Evolutionary conservation across 1,284 basidiomycete species (phyloP).

Genomic region (Flammula alnicola): DNA sequence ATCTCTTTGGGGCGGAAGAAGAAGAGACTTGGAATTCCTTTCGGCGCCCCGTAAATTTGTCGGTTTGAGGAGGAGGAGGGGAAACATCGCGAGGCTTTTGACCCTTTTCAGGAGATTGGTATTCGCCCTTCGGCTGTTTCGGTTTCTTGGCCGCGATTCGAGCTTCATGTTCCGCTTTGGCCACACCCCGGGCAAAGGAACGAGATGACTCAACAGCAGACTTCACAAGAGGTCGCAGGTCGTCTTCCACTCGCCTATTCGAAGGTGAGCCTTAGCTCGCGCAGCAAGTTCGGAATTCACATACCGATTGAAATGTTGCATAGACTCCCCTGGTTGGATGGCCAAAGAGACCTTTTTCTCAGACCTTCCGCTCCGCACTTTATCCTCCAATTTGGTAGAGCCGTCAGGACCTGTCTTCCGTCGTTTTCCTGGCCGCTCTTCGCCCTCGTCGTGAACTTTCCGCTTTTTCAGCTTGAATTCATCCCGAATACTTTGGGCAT

Average conservation of each 20-base stretch:
- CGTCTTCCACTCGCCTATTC: conserved; percentile 74
- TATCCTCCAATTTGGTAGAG: conserved; percentile 24
- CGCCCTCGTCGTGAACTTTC: conserved; percentile 40
- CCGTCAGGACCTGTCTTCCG: conserved; percentile 40
- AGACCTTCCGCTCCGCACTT: no score
- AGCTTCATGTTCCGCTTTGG: conserved; percentile 45
- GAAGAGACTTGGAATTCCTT: conserved; percentile 62
- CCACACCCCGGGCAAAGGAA: conserved; percentile 49
- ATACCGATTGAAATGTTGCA: conserved; percentile 75
- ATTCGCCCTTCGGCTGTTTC: conserved; percentile 22
- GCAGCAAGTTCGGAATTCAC: conserved; percentile 25
- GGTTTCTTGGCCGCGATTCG: conserved; percentile 33
- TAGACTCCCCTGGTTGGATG: conserved; percentile 70
- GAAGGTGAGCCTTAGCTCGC: conserved; percentile 1
- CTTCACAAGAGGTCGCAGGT: conserved; percentile 65
- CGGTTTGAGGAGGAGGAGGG: conserved; percentile 22
- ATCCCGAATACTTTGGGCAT: conserved; percentile 60
- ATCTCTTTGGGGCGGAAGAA: conserved; percentile 62
- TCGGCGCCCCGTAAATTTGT: conserved; percentile 36
- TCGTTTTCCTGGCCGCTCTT: conserved; percentile 31
- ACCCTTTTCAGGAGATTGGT: conserved; percentile 9
- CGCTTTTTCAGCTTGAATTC: conserved; percentile 59
- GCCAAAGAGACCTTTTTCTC: conserved; percentile 37
- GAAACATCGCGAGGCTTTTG: conserved; percentile 16
- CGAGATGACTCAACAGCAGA: conserved; percentile 64